Base-by-base conservation (phyloP, 352 stramenopile species). In the Pythium chondricola region DNA sequence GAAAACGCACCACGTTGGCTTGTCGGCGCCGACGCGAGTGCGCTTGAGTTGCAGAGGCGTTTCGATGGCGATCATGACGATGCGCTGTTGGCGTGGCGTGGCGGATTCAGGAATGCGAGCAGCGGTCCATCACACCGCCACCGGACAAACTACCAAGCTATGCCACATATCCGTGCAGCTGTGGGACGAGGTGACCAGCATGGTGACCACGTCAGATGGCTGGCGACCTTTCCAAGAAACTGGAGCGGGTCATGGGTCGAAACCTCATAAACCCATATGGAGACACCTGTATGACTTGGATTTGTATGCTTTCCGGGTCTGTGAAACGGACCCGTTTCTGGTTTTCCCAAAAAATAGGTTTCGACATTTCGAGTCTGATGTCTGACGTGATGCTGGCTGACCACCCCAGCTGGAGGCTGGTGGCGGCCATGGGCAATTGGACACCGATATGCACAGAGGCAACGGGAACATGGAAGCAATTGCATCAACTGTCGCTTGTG, bases 201-300 rank as follows among this genome's bases (percentile, higher is more conserved):
- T 57, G 32, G 44, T 33, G 44, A 29, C 32, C 49, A 45, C n/a
- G 33, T 32, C 32, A 52, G 45, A 52, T 52, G 45, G 21, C 21
- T 20, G 17, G 18, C 2, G 29, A 31, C 27, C 22, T 13, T 48
- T 56, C 31, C 30, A 35, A 16, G 29, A 48, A 42, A 36, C 4
- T 56, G 38, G 21, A 36, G 2, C 11, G 43, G 43, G 2, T 35
- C 20, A 32, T 22, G 18, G 38, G 38, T 32, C n/a, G 14, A 26
- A 20, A 20, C 26, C 17, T 18, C 33, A 7, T 35, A 35, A 14
- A 35, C 29, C n/a, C n/a, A n/a, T n/a, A n/a, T n/a, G n/a, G n/a
- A n/a, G n/a, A n/a, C n/a, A n/a, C n/a, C n/a, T n/a, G n/a, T n/a
- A n/a, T n/a, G n/a, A n/a, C n/a, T n/a, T n/a, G n/a, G n/a, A n/a